phyloP scores from a whole-genome alignment of 2,329 filamentous ascomycete species.

The Alternaria brassicae region DNA sequence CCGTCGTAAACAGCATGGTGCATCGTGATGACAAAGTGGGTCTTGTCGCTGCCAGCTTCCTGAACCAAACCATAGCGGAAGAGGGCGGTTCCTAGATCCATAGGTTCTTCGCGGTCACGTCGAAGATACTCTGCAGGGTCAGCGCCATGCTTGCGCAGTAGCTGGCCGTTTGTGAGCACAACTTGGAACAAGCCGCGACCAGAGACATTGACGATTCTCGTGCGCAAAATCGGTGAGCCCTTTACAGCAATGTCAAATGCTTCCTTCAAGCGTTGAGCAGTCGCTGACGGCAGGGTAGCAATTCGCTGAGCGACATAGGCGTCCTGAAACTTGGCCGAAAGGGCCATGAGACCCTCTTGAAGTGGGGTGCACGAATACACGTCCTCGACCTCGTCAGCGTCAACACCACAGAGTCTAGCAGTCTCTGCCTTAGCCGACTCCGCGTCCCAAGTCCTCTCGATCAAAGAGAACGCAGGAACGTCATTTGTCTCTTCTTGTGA shows the following conservation, averaged over 20 bases:
- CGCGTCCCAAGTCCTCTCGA: conserved; percentile 31
- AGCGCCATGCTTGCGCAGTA: conserved; percentile 39
- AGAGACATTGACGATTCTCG: conserved; percentile 49
- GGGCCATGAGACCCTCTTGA: conserved; percentile 53
- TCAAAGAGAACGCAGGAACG: conserved; percentile 45
- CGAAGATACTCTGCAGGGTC: conserved; percentile 45
- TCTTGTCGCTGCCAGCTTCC: conserved; percentile 27
- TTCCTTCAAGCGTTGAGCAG: conserved; percentile 40
- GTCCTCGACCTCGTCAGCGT: conserved; percentile 44
- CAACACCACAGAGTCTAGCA: conserved; percentile 43
- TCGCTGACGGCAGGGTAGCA: conserved; percentile 41
- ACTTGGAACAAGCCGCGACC: conserved; percentile 51
- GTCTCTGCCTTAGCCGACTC: conserved; percentile 49
- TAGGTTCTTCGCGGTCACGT: conserved; percentile 42
- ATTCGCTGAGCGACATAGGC: conserved; percentile 52
- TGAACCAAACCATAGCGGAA: conserved; percentile 49
- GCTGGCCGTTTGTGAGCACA: conserved; percentile 40
- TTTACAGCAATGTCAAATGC: conserved; percentile 49
- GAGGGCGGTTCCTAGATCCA: conserved; percentile 51
- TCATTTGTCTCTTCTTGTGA: conserved; percentile 28
- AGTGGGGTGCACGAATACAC: conserved; percentile 53
- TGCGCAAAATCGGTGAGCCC: conserved; percentile 49
- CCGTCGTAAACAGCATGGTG: conserved; percentile 63
- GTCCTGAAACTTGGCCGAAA: conserved; percentile 47
- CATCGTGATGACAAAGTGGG: conserved; percentile 58